Conservation (phyloP, 371 early-diverging fungal genomes). For the Mucor indicus region DNA sequence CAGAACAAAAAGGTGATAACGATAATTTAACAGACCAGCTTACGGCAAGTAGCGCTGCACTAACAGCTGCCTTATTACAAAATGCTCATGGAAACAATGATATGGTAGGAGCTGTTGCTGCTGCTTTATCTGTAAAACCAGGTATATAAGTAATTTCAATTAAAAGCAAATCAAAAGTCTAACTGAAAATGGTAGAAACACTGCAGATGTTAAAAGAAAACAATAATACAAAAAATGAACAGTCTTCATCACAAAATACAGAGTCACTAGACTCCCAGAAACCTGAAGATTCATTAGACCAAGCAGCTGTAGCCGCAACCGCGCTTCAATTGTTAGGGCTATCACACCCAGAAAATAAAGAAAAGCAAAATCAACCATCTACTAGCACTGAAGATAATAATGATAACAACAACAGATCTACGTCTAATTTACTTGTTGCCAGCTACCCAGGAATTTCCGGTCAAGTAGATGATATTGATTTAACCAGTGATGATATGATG, state of each 20-base stretch:
- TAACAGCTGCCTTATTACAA: slow-evolving; percentile 28
- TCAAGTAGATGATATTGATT: slow-evolving; percentile 21
- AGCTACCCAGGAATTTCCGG: slow-evolving; percentile 23
- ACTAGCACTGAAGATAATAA: not conserved
- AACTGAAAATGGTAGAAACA: not conserved
- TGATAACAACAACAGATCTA: slow-evolving; percentile 12
- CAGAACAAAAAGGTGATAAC: not conserved
- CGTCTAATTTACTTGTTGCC: slow-evolving; percentile 36
- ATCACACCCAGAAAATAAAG: slow-evolving; percentile 6
- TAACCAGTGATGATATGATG: slow-evolving; percentile 24
- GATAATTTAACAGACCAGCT: slow-evolving; percentile 4
- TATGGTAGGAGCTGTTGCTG: slow-evolving; percentile 29
- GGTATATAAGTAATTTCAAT: slow-evolving; percentile 14
- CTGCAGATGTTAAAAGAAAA: no score
- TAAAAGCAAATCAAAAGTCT: not conserved
- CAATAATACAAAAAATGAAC: no score
- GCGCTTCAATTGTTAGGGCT: slow-evolving; percentile 19
- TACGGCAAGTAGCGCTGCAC: slow-evolving; percentile 15
- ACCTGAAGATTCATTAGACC: slow-evolving; percentile 15
- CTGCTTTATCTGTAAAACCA: slow-evolving; percentile 30
- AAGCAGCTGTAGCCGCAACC: slow-evolving; percentile 25
- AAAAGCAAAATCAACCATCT: not conserved
- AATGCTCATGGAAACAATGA: slow-evolving; percentile 19
- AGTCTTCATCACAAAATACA: not conserved
- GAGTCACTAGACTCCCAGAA: not conserved